A percentile compares a stretch with the other conserved stretches of the same genome.
These are phyloP conservation scores for Zymoseptoria passerinii DNA, from an alignment of 2,329 filamentous ascomycete genomes.

Conservation along the genomic window DNA sequence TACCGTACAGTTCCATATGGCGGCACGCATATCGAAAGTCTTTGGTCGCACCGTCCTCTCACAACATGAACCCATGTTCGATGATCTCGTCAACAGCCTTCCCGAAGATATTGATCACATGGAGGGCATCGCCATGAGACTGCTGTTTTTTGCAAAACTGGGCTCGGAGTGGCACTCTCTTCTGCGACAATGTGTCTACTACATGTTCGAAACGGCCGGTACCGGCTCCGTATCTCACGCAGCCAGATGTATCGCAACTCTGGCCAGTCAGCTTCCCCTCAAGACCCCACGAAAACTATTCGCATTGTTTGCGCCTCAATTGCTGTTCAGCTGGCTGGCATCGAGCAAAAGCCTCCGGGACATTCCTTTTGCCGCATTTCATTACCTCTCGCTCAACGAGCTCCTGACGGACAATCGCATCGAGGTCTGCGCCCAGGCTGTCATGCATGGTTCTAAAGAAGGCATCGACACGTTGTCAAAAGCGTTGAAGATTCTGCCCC, in stretches of 20 bases:
- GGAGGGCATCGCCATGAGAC: slow-evolving; percentile 78
- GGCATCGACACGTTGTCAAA: slow-evolving; percentile 54
- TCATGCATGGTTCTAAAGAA: slow-evolving; percentile 68
- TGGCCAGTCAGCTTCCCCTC: slow-evolving; percentile 59
- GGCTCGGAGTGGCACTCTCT: slow-evolving; percentile 80
- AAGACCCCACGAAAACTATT: slow-evolving; percentile 64
- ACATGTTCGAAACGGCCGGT: slow-evolving; percentile 85
- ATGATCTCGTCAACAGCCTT: slow-evolving; percentile 73
- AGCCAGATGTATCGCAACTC: slow-evolving; percentile 56
- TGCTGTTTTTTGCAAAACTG: slow-evolving; percentile 67
- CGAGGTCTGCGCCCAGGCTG: slow-evolving; percentile 70
- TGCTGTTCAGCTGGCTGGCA: slow-evolving; percentile 86
- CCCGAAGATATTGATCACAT: slow-evolving; percentile 58
- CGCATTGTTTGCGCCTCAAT: slow-evolving; percentile 73
- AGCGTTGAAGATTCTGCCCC: slow-evolving; percentile 45
- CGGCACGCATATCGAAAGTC: slow-evolving; percentile 59
- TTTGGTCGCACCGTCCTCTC: slow-evolving; percentile 78
- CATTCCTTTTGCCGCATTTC: slow-evolving; percentile 81
- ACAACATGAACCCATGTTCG: slow-evolving; percentile 73
- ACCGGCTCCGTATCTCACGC: slow-evolving; percentile 60
- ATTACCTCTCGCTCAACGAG: slow-evolving; percentile 59
- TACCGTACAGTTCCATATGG: slow-evolving; percentile 67
- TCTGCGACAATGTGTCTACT: slow-evolving; percentile 78
- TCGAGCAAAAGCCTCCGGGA: slow-evolving; percentile 45
- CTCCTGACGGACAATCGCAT: slow-evolving; percentile 63